phyloP scores from a whole-genome alignment of 2,329 filamentous ascomycete genomes.

The Westerdykella ornata region DNA sequence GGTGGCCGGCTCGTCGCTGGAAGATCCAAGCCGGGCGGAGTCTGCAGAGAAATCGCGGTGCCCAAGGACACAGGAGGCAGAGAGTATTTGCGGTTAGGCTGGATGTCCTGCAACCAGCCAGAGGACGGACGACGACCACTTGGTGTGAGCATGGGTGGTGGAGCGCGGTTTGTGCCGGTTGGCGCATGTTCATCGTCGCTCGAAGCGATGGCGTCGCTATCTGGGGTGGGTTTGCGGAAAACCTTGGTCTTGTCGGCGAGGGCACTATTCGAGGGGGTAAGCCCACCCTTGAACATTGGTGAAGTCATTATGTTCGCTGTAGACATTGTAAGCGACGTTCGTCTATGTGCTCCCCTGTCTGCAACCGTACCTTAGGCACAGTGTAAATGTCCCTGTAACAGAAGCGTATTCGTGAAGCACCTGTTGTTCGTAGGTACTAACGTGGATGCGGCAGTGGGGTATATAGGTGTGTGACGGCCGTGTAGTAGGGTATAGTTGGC shows the following conservation, averaged over 20 bases:
- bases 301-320: slow-evolving; percentile 19
- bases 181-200: slow-evolving; percentile 74
- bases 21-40: slow-evolving; percentile 66
- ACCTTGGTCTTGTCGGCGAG: slow-evolving; percentile 61
- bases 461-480: too few relatives aligned
- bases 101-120: slow-evolving; percentile 77
- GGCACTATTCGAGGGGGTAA: slow-evolving; percentile 19
- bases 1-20: slow-evolving; percentile 32
- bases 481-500: too few relatives aligned
- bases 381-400: too few relatives aligned
- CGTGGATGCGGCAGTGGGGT: too few relatives aligned
- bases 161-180: slow-evolving; percentile 8
- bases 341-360: too few relatives aligned
- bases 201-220: slow-evolving; percentile 87
- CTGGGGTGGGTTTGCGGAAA: slow-evolving; percentile 76
- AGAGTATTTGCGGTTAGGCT: slow-evolving; percentile 62
- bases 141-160: slow-evolving; percentile 14
- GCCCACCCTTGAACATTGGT: slow-evolving; percentile 22
- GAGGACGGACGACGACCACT: slow-evolving; percentile 26
- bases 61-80: slow-evolving; percentile 64
- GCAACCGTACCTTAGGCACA: too few relatives aligned
- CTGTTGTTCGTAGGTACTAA: too few relatives aligned
- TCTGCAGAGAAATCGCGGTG: slow-evolving; percentile 62
- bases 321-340: slow-evolving; percentile 7
- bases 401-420: too few relatives aligned